Evolutionary conservation across 1,284 basidiomycete genomes (phyloP).

Genomic region (Boletus semigastroideus): DNA sequence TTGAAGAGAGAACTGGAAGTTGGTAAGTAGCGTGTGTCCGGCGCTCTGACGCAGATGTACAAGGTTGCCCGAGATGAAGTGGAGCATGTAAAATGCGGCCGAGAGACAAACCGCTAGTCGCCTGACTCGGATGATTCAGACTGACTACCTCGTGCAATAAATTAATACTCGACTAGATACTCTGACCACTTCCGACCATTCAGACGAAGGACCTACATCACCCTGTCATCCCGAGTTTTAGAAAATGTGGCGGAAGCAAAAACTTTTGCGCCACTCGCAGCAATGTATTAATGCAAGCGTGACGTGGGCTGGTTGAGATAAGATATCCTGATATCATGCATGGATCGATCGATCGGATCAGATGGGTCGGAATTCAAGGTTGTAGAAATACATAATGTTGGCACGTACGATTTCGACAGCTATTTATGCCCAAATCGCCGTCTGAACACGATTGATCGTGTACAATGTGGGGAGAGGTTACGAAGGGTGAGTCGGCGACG

Average conservation of each 20-base stretch:
- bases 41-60: neutral
- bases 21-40: too few relatives aligned
- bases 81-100: constrained; percentile 5
- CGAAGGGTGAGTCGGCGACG: neutral
- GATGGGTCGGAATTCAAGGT: constrained; percentile 7
- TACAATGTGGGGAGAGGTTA: neutral
- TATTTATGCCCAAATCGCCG: neutral
- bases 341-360: constrained; percentile 25
- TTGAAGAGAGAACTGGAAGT: neutral
- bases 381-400: neutral
- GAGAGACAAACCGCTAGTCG: constrained; percentile 6
- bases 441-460: neutral
- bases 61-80: neutral
- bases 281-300: neutral
- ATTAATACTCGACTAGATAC: neutral
- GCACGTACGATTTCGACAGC: neutral
- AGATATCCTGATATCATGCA: constrained; percentile 6
- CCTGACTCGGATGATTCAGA: constrained; percentile 8
- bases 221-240: constrained; percentile 19
- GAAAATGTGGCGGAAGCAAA: neutral
- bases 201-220: constrained; percentile 25
- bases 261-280: neutral
- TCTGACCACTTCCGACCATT: neutral
- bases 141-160: neutral
- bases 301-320: constrained; percentile 7